Evolutionary conservation across 768 basidiomycete species (phyloP), one percentile per base, ranked within the genome.

Genomic region (Tricholoma bakamatsutake): DNA sequence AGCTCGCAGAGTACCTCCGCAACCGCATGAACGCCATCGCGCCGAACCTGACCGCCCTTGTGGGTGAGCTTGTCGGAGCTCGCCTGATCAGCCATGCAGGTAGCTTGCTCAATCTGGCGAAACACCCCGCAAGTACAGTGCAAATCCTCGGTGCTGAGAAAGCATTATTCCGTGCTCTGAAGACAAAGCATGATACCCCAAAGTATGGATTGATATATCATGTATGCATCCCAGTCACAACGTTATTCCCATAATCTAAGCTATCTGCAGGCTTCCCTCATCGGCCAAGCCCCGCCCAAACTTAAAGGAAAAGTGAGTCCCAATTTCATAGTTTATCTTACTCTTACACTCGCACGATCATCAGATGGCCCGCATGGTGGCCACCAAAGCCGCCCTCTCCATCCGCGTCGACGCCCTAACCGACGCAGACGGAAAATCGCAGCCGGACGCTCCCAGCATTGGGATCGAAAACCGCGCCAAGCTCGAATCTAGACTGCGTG

Each of bases 171-270:
- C 78, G 96, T 50, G 96, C 96, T 1, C 80, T 99, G 57, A 99
- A 99, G 77, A 98, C 96, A 46, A 99, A 98, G 80, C 92, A 98
- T 60, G 96, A 98, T 75, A 98, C 96, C 58, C 95, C 96, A 24
- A 99, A 99, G 76, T 98, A 99, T 67, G 97, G 97, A 58, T 78
- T 98, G n/a, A 98, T 99, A 63, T 99, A 98, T 74, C 97, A 98
- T 75, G 92, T 90, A 69, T 35, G 82, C 74, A 3, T 18, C 11
- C 15, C 27, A 2, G 39, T 17, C n/a, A 33, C 28, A 24, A 33
- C 27, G 40, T 39, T 34, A 50, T 49, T 54, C 33, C 52, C 28
- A 27, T 50, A 52, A 11, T 56, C 54, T 52, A 39, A 60, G 55
- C 30, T 59, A 45, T 11, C 30, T 54, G 8, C 50, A 92, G 90